Evolutionary conservation across 768 basidiomycete species (phyloP).

Genomic region (Boletus pseudo-olivaceus): DNA sequence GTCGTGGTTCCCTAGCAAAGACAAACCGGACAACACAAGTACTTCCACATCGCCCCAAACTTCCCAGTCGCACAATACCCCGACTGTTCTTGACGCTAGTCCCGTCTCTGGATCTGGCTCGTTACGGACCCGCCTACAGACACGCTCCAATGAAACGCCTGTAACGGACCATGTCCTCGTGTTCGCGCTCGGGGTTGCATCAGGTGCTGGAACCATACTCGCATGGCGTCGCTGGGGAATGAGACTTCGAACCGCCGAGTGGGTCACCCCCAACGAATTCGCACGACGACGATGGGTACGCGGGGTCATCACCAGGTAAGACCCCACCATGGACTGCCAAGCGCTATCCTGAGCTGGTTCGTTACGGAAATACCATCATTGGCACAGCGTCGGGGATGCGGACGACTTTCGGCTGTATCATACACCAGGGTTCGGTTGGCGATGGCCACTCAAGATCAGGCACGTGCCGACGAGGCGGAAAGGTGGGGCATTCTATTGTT

Average conservation of each 20-base stretch:
- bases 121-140: not conserved
- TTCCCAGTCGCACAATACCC: not conserved
- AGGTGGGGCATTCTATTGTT: conserved; percentile 38
- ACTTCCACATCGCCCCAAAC: not conserved
- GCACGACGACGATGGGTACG: conserved; percentile 62
- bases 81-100: not conserved
- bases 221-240: conserved; percentile 51
- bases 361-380: not conserved
- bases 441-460: conserved; percentile 70
- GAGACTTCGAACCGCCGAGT: conserved; percentile 62
- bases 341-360: not conserved
- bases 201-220: conserved; percentile 12
- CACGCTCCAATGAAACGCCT: not conserved
- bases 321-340: not conserved
- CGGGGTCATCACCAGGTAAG: conserved; percentile 78
- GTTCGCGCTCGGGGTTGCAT: conserved; percentile 16
- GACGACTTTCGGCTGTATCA: conserved; percentile 89
- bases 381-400: conserved; percentile 70
- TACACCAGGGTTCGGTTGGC: conserved; percentile 73
- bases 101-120: not conserved
- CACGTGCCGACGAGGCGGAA: conserved; percentile 54
- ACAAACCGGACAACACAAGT: not conserved
- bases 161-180: not conserved
- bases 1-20: conserved; percentile 10
- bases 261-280: conserved; percentile 64